phyloP scores from a whole-genome alignment of 225 moss, liverwort and hornwort species.

The Bryoerythrophyllum caledonicum region DNA sequence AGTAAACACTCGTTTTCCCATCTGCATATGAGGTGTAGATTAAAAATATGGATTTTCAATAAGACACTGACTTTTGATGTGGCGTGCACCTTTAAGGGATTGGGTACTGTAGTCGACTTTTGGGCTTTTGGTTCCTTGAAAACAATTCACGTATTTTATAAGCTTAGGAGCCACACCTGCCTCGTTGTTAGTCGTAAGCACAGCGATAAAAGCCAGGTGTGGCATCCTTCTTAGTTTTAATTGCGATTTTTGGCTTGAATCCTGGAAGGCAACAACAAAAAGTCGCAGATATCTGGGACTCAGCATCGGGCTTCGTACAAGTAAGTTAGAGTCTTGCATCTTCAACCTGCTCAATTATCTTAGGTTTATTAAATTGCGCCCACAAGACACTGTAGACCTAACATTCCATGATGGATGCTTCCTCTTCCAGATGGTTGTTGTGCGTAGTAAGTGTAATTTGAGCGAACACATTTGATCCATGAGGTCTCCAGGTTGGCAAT shows the following conservation, averaged over 20 bases:
- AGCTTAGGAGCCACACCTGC: neutral
- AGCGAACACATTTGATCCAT: neutral
- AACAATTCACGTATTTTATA: neutral
- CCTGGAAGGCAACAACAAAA: neutral
- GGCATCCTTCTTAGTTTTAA: neutral
- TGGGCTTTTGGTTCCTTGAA: neutral
- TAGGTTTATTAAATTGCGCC: neutral
- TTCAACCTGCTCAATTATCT: neutral
- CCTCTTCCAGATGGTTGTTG: neutral
- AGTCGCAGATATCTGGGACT: neutral
- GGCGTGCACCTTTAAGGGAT: neutral
- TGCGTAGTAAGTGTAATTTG: neutral
- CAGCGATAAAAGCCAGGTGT: neutral
- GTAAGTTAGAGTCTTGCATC: neutral
- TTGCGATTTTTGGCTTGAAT: neutral
- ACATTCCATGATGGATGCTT: neutral
- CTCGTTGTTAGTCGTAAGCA: neutral
- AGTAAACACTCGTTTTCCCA: neutral
- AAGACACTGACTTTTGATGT: neutral
- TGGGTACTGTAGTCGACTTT: neutral
- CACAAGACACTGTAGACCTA: neutral
- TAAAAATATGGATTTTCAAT: neutral
- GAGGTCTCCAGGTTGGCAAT: neutral
- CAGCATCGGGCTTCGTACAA: neutral
- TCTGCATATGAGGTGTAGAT: neutral